Conservation (phyloP, 257 asterid genomes). For the Solanum microdontum region DNA sequence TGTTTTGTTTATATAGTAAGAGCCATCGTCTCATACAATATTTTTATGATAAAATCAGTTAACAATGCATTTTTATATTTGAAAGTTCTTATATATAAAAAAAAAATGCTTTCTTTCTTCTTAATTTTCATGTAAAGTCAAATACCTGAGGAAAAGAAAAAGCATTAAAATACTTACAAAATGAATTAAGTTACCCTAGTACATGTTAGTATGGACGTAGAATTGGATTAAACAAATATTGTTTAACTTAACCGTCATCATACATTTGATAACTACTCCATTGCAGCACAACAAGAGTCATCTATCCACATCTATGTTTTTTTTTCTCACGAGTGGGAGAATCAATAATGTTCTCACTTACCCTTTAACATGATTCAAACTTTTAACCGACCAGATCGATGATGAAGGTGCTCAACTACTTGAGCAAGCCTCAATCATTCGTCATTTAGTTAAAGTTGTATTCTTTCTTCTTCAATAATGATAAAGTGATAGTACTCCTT, state of each 20-base stretch:
- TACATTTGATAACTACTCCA: background rate
- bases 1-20: background rate
- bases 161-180: background rate
- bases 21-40: background rate
- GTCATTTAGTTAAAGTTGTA: background rate
- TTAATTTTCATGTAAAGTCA: background rate
- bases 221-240: background rate
- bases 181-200: background rate
- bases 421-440: background rate
- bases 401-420: background rate
- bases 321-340: too few species aligned
- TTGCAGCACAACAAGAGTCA: background rate
- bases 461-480: background rate
- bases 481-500: background rate
- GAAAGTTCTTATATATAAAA: background rate
- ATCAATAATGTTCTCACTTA: too few species aligned
- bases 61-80: background rate
- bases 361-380: too few species aligned
- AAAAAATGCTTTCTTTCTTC: too few species aligned
- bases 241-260: background rate
- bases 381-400: background rate
- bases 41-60: background rate
- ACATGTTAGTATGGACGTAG: background rate
- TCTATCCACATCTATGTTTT: background rate
- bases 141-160: background rate